A percentile compares a stretch with the other conserved stretches of the same genome.
Conservation (phyloP, 495 filamentous ascomycete genomes). For the Xylaria venustula region DNA sequence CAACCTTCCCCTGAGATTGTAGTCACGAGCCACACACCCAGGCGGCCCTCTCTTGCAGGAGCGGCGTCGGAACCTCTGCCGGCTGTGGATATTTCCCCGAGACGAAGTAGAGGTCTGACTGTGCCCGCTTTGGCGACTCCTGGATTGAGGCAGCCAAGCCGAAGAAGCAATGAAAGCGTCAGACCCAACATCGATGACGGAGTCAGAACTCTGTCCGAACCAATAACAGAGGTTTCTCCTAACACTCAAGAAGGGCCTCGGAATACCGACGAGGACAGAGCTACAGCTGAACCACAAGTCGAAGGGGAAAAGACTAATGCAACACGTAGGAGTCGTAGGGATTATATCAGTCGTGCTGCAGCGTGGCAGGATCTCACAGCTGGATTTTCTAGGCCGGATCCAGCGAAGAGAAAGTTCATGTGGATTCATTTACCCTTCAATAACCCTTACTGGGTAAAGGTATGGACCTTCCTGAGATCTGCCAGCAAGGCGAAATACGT, state of each 20-base stretch:
- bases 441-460: conserved; percentile 65
- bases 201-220: conserved; percentile 31
- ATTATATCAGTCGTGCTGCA: conserved; percentile 1
- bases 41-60: conserved; percentile 21
- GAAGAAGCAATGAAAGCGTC: conserved; percentile 19
- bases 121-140: conserved; percentile 28
- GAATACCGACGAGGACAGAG: background rate
- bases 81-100: background rate
- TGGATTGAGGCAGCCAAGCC: conserved; percentile 25
- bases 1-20: conserved; percentile 36
- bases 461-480: conserved; percentile 20
- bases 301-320: background rate
- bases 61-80: conserved; percentile 23
- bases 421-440: conserved; percentile 70
- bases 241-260: conserved; percentile 11
- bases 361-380: conserved; percentile 28
- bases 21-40: conserved; percentile 28
- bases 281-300: conserved; percentile 2
- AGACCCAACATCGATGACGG: conserved; percentile 1
- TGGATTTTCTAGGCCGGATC: conserved; percentile 40
- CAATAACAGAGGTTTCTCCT: conserved; percentile 16
- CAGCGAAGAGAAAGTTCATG: conserved; percentile 48
- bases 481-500: background rate
- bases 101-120: conserved; percentile 25
- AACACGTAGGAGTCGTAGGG: background rate